Evolutionary conservation across 768 basidiomycete species (phyloP).

Genomic region (Tricholoma sp.): DNA sequence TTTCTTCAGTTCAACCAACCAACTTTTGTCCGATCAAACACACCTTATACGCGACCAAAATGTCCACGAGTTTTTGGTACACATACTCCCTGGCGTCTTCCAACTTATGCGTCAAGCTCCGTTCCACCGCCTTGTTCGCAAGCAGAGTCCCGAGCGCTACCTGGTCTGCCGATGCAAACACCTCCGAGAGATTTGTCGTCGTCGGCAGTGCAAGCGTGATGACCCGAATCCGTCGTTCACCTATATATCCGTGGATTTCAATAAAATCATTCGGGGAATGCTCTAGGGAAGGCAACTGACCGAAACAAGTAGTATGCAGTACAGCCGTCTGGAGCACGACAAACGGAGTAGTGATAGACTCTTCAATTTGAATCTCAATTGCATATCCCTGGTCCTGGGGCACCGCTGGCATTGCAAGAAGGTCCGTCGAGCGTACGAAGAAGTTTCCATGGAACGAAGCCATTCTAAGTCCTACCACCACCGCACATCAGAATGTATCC

Average conservation of each 20-base stretch:
- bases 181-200: constrained; percentile 80
- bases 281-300: constrained; percentile 27
- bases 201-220: constrained; percentile 85
- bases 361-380: constrained; percentile 94
- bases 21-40: neutral
- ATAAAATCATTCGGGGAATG: neutral
- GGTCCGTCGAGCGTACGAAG: constrained; percentile 95
- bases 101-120: constrained; percentile 76
- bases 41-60: constrained; percentile 79
- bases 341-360: constrained; percentile 84
- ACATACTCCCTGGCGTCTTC: constrained; percentile 88
- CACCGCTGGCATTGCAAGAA: constrained; percentile 94
- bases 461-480: constrained; percentile 74
- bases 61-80: constrained; percentile 78
- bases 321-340: constrained; percentile 95
- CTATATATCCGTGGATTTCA: constrained; percentile 18
- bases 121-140: constrained; percentile 91
- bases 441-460: constrained; percentile 98
- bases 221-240: constrained; percentile 88
- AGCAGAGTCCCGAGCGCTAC: constrained; percentile 79
- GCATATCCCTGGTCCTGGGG: constrained; percentile 94
- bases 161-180: constrained; percentile 89
- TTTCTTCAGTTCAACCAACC: neutral
- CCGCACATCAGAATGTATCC: neutral
- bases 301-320: constrained; percentile 90